Base-by-base conservation (phyloP, 495 filamentous ascomycete genomes). In the Lentithecium fluviatile region DNA sequence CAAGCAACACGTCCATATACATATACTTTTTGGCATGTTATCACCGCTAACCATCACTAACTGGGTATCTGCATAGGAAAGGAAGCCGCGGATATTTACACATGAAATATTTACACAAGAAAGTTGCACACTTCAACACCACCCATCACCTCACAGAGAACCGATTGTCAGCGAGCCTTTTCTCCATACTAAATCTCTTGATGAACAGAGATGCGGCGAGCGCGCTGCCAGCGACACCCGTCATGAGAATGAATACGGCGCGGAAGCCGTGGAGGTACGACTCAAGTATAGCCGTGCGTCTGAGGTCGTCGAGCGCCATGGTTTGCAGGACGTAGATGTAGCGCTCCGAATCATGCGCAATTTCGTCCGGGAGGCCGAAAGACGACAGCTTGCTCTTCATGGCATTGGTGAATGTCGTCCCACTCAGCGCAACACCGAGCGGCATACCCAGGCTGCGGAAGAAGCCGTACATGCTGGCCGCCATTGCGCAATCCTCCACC, bases 381-480 rank as follows among this genome's bases (percentile, higher is more conserved):
- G 29, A 32, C 29, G 29, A 32, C 3, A 32, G 29, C 10, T 32
- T 10, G 29, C 29, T 32, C 10, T 32, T 32, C 29, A 32, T 32
- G 29, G 29, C 29, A 10, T 32, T 32, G 4, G 6, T 4, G n/a
- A 37, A 52, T 6, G 25, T 23, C 6, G 49, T n/a, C 2, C n/a
- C 34, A 52, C 23, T 5, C 6, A 54, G 11, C 6, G 34, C 47
- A 24, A 52, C 37, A 26, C 56, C 56, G 42, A 60, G 7, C 6
- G 56, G 56, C 46, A 52, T 60, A 2, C 56, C 56, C 34, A 60
- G 19, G 25, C 46, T 52, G 13, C 56, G 26, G 46, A 60, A 52
- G 25, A 60, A 60, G 11, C 47, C 56, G 47, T 60, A 60, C 56
- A 60, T 60, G 19, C 46, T 52, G 7, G 56, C 56, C 5, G 56